Evolutionary conservation across 805 yeast species (phyloP).

Genomic region (Candida piceae): DNA sequence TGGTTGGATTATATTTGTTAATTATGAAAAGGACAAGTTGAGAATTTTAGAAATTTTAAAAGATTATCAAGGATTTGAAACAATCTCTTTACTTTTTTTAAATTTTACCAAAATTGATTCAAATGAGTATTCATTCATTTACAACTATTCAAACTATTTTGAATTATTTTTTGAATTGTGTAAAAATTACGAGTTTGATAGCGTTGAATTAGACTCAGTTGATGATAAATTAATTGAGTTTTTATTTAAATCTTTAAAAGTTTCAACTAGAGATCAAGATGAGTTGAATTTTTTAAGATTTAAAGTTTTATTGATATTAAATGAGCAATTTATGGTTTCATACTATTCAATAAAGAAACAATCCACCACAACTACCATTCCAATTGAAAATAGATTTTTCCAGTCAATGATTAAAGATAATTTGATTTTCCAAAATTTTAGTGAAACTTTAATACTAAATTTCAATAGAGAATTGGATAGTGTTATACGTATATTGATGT

Average conservation of each 20-base stretch:
- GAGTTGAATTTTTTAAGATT: constrained; percentile 63
- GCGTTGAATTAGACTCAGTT: constrained; percentile 37
- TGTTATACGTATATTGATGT: constrained; percentile 67
- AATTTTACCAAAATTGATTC: constrained; percentile 26
- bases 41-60: constrained; percentile 40
- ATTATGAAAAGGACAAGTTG: constrained; percentile 16
- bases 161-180: constrained; percentile 54
- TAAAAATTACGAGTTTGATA: constrained; percentile 40
- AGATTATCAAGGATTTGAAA: constrained; percentile 48
- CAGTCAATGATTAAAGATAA: constrained; percentile 43
- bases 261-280: constrained; percentile 43
- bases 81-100: constrained; percentile 28
- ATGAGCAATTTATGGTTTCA: constrained; percentile 82
- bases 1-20: constrained; percentile 28
- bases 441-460: constrained; percentile 65
- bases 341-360: too few species aligned
- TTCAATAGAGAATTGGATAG: constrained; percentile 74
- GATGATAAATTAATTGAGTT: constrained; percentile 42
- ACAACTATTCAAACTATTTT: constrained; percentile 31
- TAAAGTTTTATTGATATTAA: constrained; percentile 65
- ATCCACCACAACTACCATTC: constrained; percentile 3
- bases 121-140: constrained; percentile 19
- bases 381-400: constrained; percentile 45
- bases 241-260: constrained; percentile 40
- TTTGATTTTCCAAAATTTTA: constrained; percentile 45